Evolutionary conservation across 192 early-diverging fungal species (phyloP), one percentile per base, ranked within the genome.

Genomic region (Phycomyces blakesleeanus): DNA sequence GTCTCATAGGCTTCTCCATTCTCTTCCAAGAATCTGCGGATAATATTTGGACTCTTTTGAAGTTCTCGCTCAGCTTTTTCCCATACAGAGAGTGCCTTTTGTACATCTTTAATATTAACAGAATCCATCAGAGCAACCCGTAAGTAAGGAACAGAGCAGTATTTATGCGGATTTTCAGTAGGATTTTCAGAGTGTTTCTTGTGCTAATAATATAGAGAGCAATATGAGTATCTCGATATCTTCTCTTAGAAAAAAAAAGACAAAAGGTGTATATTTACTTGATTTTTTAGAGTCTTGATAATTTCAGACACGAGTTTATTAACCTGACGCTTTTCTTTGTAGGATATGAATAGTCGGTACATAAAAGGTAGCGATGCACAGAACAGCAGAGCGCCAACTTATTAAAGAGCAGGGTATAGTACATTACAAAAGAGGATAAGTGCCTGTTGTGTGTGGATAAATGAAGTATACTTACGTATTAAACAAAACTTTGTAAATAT

Each of bases 391-490:
- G 29, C 29, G 7, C 29, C 29, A 34, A 34, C 29, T 34, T 47
- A 47, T 47, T 3, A 3, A 47, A 12, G 40, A 41, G 14, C 8
- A 10, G 14, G 6, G 40, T 10, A 10, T 6, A 41, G 14, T 41
- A 41, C 40, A 41, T 14, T 10, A 41, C 40, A 41, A 14, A 41
- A 41, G 18, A 47, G 12, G 44, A 12, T 47, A 47, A 47, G 44
- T 7, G 3, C 11, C 44, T 12, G 44, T 47, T 18, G 2, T 6
- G 12, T 7, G 44, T 41, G 11, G 11, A 47, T n/a, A 47, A 14
- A 47, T 14, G 2, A 14, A 47, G 40, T 34, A 5, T 7, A 34
- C 57, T 58, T 59, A 59, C 57, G 40, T 41, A 59, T 18, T n/a
- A 47, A 40, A 59, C 12, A 47, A 12, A 16, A 12, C 15, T 59